Conservation (phyloP, 2,329 filamentous ascomycete species). For the Zasmidium citrigriseum region DNA sequence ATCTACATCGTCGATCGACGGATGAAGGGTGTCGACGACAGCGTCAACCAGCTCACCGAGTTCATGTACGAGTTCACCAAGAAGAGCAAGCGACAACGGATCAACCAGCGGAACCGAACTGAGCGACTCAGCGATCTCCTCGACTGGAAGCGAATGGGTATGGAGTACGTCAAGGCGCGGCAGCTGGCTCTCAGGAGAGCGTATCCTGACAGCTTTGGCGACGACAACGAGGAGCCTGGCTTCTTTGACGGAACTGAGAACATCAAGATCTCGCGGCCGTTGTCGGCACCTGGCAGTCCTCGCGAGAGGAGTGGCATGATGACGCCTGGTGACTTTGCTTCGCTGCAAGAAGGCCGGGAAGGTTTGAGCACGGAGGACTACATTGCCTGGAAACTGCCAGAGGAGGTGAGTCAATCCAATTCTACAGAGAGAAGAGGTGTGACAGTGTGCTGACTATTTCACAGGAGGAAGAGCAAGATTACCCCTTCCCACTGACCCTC, state of each 20-base stretch:
- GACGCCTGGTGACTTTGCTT: conserved; percentile 97
- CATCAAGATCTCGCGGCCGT: conserved; percentile 90
- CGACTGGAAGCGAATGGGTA: conserved; percentile 99
- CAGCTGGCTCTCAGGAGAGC: conserved; percentile 89
- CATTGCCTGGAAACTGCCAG: conserved; percentile 93
- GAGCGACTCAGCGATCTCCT: conserved; percentile 92
- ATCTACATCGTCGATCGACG: conserved; percentile 98
- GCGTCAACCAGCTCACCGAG: conserved; percentile 88
- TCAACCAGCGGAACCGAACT: conserved; percentile 97
- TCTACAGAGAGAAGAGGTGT: background rate
- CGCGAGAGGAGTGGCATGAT: conserved; percentile 93
- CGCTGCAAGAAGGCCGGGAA: conserved; percentile 89
- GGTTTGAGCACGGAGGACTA: conserved; percentile 96
- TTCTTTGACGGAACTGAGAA: conserved; percentile 85
- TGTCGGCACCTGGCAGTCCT: conserved; percentile 92
- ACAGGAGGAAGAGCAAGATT: conserved; percentile 78
- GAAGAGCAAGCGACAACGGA: conserved; percentile 93
- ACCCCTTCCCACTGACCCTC: conserved; percentile 70
- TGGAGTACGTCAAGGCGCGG: conserved; percentile 98
- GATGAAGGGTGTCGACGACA: conserved; percentile 94
- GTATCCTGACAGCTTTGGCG: conserved; percentile 82
- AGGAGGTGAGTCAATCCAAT: conserved; percentile 59
- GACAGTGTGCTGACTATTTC: conserved; percentile 9
- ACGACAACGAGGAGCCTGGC: conserved; percentile 72
- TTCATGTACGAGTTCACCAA: conserved; percentile 92